Evolutionary conservation across 495 filamentous ascomycete genomes (phyloP), one percentile per base, ranked within the genome.

Genomic region (Chaetomium fimeti): DNA sequence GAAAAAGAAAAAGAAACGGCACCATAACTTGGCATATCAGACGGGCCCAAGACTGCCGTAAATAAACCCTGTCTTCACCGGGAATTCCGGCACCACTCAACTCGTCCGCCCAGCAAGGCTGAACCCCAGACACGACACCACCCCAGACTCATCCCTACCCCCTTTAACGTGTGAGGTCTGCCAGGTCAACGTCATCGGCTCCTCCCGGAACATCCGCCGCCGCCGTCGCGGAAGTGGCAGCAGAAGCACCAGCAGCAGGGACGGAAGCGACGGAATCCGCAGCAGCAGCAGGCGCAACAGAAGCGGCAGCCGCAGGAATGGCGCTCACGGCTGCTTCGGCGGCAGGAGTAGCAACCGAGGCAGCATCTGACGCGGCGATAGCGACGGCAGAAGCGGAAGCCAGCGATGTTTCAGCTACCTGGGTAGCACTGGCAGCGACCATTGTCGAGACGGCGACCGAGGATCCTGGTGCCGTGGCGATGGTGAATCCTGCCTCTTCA

Each of bases 121-220:
- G 24, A 16, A 32, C 9, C 13, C 51, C 48, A 20, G 13, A 3
- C 32, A 20, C n/a, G 9, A 38, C 6, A n/a, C 32, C 18, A 56
- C 9, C 53, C 32, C 32, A 5, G 38, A 11, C 38, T 15, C 22
- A 15, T 38, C 53, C 32, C 53, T 15, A 5, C 22, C 24, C 38
- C 28, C 52, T 64, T 36, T 59, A 74, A 57, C 71, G 71, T 3
- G 71, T 74, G 59, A 74, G 69, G 49, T 74, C 69, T 0, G 71
- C 63, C 58, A 74, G 60, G 36, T 70, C 69, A 11, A 36, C 32
- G 8, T 36, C 32, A 43, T 69, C 68, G 13, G 54, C 61, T 3
- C 25, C 64, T 24, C 56, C 55, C 5, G 55, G 53, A 20, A 53
- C 62, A 3, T 60, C 57, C n/a, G 61, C 62, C n/a, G 61, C 53